These are phyloP conservation scores for Collybiopsis confluens DNA, from an alignment of 768 basidiomycete genomes.

Conservation along the genomic window DNA sequence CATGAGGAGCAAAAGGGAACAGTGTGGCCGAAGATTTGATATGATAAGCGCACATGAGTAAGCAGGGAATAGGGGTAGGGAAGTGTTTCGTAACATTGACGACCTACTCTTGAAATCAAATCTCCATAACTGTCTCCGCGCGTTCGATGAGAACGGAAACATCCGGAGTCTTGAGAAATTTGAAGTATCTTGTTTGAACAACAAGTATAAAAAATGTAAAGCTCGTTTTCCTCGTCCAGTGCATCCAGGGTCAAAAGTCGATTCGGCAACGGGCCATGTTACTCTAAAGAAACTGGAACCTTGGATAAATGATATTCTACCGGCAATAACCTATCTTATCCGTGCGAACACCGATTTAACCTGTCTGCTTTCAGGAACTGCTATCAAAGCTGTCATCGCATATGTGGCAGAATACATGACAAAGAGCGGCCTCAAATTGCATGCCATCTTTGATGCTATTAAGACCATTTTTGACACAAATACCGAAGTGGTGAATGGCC, in stretches of 20 bases:
- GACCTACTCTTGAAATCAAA: constrained; percentile 15
- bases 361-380: constrained; percentile 21
- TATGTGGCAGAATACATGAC: constrained; percentile 28
- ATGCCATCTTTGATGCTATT: constrained; percentile 22
- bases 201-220: constrained; percentile 14
- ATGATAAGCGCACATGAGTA: too few relatives aligned
- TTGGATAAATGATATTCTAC: constrained; percentile 32
- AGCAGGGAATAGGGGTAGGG: too few relatives aligned
- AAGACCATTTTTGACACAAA: constrained; percentile 4
- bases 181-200: constrained; percentile 2
- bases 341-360: constrained; percentile 21
- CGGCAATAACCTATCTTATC: constrained; percentile 26
- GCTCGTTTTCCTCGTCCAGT: constrained; percentile 29
- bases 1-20: too few relatives aligned
- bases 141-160: constrained; percentile 2
- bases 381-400: constrained; percentile 18
- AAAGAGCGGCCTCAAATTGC: constrained; percentile 20
- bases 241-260: constrained; percentile 17
- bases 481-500: constrained; percentile 5
- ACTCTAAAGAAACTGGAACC: constrained; percentile 29
- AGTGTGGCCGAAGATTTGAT: too few relatives aligned
- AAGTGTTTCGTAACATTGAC: too few relatives aligned
- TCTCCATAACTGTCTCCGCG: constrained; percentile 13
- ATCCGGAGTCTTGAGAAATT: background rate
- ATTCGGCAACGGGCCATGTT: constrained; percentile 22